Percentiles rank a stretch among this genome's conserved stretches.
Evolutionary conservation across 345 rosid species (phyloP).

Genomic region (Ailanthus altissimus): DNA sequence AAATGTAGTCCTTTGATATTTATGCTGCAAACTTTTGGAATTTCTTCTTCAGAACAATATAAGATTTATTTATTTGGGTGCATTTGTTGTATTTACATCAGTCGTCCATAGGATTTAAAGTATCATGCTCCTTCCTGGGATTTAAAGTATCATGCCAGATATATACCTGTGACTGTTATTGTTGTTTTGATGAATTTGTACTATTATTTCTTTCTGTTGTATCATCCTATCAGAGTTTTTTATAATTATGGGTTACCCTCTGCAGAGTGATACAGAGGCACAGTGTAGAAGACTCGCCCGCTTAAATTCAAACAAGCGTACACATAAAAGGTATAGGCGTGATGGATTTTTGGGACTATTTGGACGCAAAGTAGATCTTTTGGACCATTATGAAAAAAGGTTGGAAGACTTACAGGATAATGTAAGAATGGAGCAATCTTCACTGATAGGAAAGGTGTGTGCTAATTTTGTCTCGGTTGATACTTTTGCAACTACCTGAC

Average conservation of each 20-base stretch:
- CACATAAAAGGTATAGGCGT: constrained; percentile 42
- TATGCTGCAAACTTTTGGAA: background rate
- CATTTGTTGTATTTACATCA: background rate
- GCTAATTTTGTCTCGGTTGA: background rate
- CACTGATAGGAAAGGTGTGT: constrained; percentile 62
- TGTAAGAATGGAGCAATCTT: constrained; percentile 57
- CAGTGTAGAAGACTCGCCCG: constrained; percentile 54
- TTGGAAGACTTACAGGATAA: constrained; percentile 64
- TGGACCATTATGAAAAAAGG: constrained; percentile 64
- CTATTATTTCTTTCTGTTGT: constrained; percentile 17
- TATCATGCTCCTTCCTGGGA: background rate
- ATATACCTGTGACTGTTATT: background rate
- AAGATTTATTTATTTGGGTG: background rate
- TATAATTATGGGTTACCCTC: constrained; percentile 11
- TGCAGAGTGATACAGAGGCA: constrained; percentile 70
- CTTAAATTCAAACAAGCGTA: constrained; percentile 41
- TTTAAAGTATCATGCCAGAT: background rate
- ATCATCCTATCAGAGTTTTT: constrained; percentile 10
- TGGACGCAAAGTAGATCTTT: constrained; percentile 61
- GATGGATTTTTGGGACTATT: constrained; percentile 74
- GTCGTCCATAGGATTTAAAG: background rate
- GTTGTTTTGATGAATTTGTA: constrained; percentile 13
- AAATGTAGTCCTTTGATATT: constrained; percentile 3
- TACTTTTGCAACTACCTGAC: background rate
- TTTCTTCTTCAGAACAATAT: background rate